Evolutionary conservation across 2,329 filamentous ascomycete genomes (phyloP).

Genomic region (Cladosporium sp.): DNA sequence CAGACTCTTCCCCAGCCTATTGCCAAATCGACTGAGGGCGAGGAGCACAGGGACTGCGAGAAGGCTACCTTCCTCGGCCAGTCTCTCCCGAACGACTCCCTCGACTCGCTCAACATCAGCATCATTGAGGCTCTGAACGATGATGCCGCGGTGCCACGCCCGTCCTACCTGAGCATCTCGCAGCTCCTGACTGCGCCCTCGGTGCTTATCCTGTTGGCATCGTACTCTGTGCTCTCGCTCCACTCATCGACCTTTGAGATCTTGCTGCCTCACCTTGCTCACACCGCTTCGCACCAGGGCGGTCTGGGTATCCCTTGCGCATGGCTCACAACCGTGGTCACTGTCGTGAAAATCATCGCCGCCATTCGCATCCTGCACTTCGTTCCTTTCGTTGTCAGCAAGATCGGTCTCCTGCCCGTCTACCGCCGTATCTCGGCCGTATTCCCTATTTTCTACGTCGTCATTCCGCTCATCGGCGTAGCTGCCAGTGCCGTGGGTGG

Average conservation of each 20-base stretch:
- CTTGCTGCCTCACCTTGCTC: slow-evolving; percentile 42
- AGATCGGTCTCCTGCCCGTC: slow-evolving; percentile 36
- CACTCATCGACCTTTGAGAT: slow-evolving; percentile 49
- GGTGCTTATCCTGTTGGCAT: slow-evolving; percentile 40
- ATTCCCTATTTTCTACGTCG: slow-evolving; percentile 36
- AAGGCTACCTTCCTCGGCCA: slow-evolving; percentile 42
- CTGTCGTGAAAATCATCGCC: slow-evolving; percentile 37
- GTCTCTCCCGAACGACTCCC: slow-evolving; percentile 21
- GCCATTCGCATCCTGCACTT: slow-evolving; percentile 34
- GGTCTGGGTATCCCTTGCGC: slow-evolving; percentile 43
- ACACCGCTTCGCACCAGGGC: slow-evolving; percentile 38
- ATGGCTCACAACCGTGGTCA: slow-evolving; percentile 37
- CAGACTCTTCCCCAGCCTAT: slow-evolving; percentile 17
- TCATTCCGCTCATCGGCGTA: slow-evolving; percentile 36
- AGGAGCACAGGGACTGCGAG: slow-evolving; percentile 36
- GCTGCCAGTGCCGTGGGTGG: slow-evolving; percentile 27
- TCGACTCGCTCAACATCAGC: slow-evolving; percentile 33
- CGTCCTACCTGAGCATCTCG: slow-evolving; percentile 37
- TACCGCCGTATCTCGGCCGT: slow-evolving; percentile 37
- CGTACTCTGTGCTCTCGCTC: slow-evolving; percentile 50
- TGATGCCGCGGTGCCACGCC: slow-evolving; percentile 15
- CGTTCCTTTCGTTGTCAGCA: slow-evolving; percentile 33
- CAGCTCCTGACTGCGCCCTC: slow-evolving; percentile 43
- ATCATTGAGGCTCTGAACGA: slow-evolving; percentile 29
- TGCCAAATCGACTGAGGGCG: neutral